A percentile compares a stretch with the other conserved stretches of the same genome.
These are phyloP conservation scores for Bonia amplexicaulis DNA, from an alignment of 176 grass and related monocot species.

Conservation along the genomic window DNA sequence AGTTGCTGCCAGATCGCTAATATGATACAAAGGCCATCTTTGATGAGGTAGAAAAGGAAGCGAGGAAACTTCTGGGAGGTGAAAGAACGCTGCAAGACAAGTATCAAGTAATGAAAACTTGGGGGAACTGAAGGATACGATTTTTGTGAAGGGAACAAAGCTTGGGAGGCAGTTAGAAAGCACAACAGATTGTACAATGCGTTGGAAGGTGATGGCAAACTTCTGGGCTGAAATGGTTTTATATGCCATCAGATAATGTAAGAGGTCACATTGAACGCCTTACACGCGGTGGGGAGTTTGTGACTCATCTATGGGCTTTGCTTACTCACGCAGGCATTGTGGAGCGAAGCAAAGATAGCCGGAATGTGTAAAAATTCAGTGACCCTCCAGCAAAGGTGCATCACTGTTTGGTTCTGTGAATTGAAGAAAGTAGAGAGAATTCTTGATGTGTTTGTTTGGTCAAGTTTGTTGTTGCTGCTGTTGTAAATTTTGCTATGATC, in stretches of 20 bases:
- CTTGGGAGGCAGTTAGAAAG: constrained; percentile 19
- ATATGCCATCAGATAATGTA: constrained; percentile 12
- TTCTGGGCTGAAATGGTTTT: constrained; percentile 22
- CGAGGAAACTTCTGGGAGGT: not conserved
- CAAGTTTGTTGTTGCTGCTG: not conserved
- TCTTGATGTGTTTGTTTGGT: not conserved
- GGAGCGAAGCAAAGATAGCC: not conserved
- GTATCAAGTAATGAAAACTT: not conserved
- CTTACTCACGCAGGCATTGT: not conserved
- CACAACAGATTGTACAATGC: not conserved
- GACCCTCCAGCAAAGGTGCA: not conserved
- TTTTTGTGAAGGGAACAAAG: not conserved
- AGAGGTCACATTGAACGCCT: not conserved
- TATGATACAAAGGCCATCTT: not conserved
- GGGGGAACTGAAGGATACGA: not conserved
- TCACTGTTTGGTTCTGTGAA: not conserved
- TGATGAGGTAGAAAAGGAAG: constrained; percentile 5
- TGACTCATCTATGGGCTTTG: constrained; percentile 20
- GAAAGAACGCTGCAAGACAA: not conserved
- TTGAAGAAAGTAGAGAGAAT: not conserved
- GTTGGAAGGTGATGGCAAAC: not conserved
- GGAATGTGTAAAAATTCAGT: not conserved
- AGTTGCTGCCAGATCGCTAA: not conserved
- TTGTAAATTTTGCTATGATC: not conserved
- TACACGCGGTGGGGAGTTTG: not conserved